Base-by-base conservation (phyloP, 1,139 yeast genomes). In the Debaryomyces nepalensis region DNA sequence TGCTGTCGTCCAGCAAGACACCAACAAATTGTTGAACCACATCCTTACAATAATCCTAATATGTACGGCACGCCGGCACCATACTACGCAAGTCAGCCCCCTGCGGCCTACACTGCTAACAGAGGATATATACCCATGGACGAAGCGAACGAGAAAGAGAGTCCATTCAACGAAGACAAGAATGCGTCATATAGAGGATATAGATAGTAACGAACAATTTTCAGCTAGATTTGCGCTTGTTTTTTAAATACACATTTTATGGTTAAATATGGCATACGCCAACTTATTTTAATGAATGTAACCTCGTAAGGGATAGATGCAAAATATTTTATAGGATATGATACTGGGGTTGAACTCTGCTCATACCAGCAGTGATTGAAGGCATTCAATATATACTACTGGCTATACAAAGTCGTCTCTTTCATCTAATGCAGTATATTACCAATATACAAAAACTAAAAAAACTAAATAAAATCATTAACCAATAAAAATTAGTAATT, bases 21-120 rank as follows among this genome's bases (percentile, higher is more conserved):
- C 45, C 42, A 29, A 41, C 43, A 30, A 49, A 47, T 32, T 43
- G 54, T 41, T 29, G 47, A 50, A 39, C 47, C 53, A 29, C 45
- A 51, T 14, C 59, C 65, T 8, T 64, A 61, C 46, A 53, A 55
- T 30, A 70, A 70, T 51, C 68, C 70, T 16, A 62, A 68, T 46
- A 70, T 71, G 76, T 71, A 72, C 49, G 64, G 63, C 4, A 59
- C 63, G 5, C 55, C 59, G 1, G 53, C 62, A 18, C 64, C 63
- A 11, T 20, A 37, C 9, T 41, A 41, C 33, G 41, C 51, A 8
- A 24, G 44, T n/a, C 29, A 40, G 15, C 45, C 49, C 2, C 44
- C 41, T 30, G 48, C 49, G 12, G 48, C 49, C 10, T 45, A 49
- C 39, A 41, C 41, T 27, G 44, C 43, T 9, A 37, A 42, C 10